Base-by-base conservation (phyloP, 768 basidiomycete species). In the Pluteus cervinus region DNA sequence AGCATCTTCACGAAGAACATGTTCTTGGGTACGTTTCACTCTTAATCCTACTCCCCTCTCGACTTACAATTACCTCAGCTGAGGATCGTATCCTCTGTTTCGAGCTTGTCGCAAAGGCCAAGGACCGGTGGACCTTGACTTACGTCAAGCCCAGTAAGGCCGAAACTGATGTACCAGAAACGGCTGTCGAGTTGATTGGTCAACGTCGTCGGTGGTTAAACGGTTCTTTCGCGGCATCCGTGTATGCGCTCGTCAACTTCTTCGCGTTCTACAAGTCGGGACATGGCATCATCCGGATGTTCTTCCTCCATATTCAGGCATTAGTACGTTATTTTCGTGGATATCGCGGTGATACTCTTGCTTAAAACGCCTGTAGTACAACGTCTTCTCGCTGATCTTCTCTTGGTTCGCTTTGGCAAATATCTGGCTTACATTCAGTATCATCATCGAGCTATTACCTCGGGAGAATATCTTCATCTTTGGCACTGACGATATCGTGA, bases 51-150 rank as follows among this genome's bases (percentile, higher is more conserved):
- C 33, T 2, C 10, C 6, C 14, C 5, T 2, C n/a, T 40, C 28
- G 10, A 11, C 28, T 41, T 21, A 51, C 7, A 30, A 18, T 40
- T 7, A 20, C 25, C 43, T 18, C 30, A 66, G 90, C 90, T 40
- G 91, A 93, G 63, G 91, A 94, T 69, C 88, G 93, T 68, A 97
- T 97, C 47, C 73, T 97, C 18, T 97, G 93, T 62, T 98, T 97
- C 62, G 93, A 98, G 57, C 70, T 98, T 37, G 92, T 93, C 15
- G 91, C 93, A 8, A 98, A 97, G 61, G 79, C 75, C 1, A 73
- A 75, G 29, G 87, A 89, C 46, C 68, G 73, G 43, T 98, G 94
- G 94, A 87, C 84, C 2, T 64, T 98, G 51, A 84, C 83, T 10
- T 76, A 76, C 35, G 93, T 98, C 54, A 96, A 98, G 61, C 89